A percentile compares a stretch with the other conserved stretches of the same genome.
Evolutionary conservation across 805 yeast genomes (phyloP).

Genomic region (Myxozyma melibiosi): DNA sequence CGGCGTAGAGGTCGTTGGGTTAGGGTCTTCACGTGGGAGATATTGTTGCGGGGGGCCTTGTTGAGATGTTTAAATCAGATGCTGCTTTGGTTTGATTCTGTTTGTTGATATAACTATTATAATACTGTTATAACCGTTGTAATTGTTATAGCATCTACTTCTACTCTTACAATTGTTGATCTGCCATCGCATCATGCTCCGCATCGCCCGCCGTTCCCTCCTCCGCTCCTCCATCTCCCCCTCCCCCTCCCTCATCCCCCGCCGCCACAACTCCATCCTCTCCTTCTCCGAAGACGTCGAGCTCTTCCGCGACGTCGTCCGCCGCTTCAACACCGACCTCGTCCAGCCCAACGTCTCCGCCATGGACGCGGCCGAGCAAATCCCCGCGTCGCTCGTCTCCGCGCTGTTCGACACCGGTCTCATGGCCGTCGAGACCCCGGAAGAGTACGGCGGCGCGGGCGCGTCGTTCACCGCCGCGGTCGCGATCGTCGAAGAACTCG

Average conservation of each 20-base stretch:
- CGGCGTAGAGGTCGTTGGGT: neutral
- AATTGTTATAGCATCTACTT: too few relatives aligned
- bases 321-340: constrained; percentile 46
- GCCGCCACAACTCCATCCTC: constrained; percentile 10
- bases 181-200: too few relatives aligned
- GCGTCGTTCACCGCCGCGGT: constrained; percentile 51
- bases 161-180: too few relatives aligned
- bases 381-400: constrained; percentile 41
- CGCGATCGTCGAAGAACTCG: constrained; percentile 49
- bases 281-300: constrained; percentile 47
- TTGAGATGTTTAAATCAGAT: neutral
- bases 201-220: too few relatives aligned
- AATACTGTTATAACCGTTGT: too few relatives aligned
- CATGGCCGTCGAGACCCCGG: constrained; percentile 53
- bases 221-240: neutral
- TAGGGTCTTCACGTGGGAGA: constrained; percentile 1
- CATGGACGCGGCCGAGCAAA: constrained; percentile 46
- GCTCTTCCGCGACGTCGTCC: constrained; percentile 47
- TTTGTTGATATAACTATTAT: too few relatives aligned
- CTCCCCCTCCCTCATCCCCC: neutral
- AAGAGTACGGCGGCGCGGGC: constrained; percentile 50
- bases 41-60: neutral
- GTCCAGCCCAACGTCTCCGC: constrained; percentile 46
- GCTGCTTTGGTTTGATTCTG: too few relatives aligned
- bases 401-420: constrained; percentile 47